Base-by-base conservation (phyloP, 257 asterid species). In the Marsdenia floribunda region DNA sequence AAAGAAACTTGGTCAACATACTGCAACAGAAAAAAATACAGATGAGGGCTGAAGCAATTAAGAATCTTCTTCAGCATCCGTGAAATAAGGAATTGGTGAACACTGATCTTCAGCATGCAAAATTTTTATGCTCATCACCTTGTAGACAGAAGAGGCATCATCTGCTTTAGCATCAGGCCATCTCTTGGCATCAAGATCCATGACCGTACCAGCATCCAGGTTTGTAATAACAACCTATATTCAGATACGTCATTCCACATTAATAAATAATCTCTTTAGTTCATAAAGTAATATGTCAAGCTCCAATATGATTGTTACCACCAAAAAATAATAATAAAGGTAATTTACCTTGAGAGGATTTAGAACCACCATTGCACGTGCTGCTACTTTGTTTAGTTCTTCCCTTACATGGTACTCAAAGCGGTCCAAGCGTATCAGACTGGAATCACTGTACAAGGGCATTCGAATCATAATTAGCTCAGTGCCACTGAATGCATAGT, bases 141-240 rank as follows among this genome's bases (percentile, higher is more conserved):
- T 93, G 77, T 91, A 90, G 76, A 81, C 76, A 2, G 96, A 88
- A 16, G 93, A 86, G 53, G 88, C 76, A 35, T 85, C 91, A 54
- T 93, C 89, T 21, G 84, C 79, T 75, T 89, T 91, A 75, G 96
- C 96, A 80, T 91, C 97, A 53, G 98, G 98, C 97, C 96, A 93
- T 83, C 80, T 91, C 91, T 91, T 93, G 68, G 98, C 97, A 85
- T 90, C 96, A 47, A 89, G 89, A 72, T 90, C 88, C 86, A 83
- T 82, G n/a, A 88, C 88, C 61, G 85, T 75, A 79, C 87, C 85
- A 70, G 82, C 83, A 22, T 88, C 98, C 82, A 90, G 73, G 72
- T 93, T 89, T 71, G 96, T 88, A 78, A 93, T 86, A 64, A 93
- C 88, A 65, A 93, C 98, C 98, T 93, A 59, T 77, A 77, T 42